A percentile compares a stretch with the other conserved stretches of the same genome.
phyloP scores from a whole-genome alignment of 495 filamentous ascomycete species.

The Bathelium albidoporum region DNA sequence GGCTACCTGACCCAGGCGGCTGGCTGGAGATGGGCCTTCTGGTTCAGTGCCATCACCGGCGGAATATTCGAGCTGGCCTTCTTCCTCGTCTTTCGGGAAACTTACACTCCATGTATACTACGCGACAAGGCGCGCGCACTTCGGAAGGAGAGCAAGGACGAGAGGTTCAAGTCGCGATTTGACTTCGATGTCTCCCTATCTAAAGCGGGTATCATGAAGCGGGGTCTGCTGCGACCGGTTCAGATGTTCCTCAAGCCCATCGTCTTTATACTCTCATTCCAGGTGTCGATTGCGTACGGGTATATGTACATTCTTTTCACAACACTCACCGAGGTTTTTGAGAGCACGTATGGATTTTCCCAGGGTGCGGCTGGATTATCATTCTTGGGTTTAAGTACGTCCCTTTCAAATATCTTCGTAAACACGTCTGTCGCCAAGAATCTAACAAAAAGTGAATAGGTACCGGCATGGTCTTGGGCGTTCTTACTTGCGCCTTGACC shows the following conservation, averaged over 20 bases:
- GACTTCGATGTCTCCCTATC: no score
- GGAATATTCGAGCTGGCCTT: constrained; percentile 52
- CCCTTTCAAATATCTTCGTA: no score
- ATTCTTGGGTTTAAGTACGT: no score
- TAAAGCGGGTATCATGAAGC: constrained; percentile 27
- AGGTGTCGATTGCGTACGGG: constrained; percentile 56
- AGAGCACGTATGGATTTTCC: constrained; percentile 30
- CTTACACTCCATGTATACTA: constrained; percentile 57
- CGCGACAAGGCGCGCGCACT: constrained; percentile 43
- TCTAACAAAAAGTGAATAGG: constrained; percentile 50
- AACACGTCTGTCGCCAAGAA: no score
- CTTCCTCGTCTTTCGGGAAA: constrained; percentile 56
- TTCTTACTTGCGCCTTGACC: no score
- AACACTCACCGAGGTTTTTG: constrained; percentile 54
- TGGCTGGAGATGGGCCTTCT: constrained; percentile 64
- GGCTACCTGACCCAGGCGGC: constrained; percentile 54
- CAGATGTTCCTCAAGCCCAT: constrained; percentile 37
- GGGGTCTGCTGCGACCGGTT: constrained; percentile 37
- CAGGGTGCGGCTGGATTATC: no score
- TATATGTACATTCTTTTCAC: constrained; percentile 57
- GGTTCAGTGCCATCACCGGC: constrained; percentile 46
- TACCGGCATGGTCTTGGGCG: constrained; percentile 45
- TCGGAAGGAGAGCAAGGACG: constrained; percentile 53
- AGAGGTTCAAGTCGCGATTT: no score
- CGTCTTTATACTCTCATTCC: constrained; percentile 39